A percentile compares a stretch with the other conserved stretches of the same genome.
phyloP scores from a whole-genome alignment of 768 basidiomycete species.

The Paxillus involutus region DNA sequence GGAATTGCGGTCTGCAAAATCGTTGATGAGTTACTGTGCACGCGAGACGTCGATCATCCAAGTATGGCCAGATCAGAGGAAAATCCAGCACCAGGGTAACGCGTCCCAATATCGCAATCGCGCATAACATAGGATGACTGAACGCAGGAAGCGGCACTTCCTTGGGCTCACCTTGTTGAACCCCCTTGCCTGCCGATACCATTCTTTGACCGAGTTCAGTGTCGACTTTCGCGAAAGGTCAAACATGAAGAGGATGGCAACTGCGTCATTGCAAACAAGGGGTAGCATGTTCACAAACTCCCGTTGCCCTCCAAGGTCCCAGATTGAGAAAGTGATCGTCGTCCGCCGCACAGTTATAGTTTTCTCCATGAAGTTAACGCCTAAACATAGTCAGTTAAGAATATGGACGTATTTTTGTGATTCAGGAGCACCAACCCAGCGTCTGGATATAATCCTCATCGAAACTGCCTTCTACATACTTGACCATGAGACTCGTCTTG shows the following conservation, averaged over 20 bases:
- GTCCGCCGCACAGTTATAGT: slow-evolving; percentile 97
- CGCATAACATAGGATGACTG: neutral
- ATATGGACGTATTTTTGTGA: neutral
- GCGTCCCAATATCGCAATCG: neutral
- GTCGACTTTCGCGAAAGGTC: slow-evolving; percentile 97
- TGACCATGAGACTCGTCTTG: slow-evolving; percentile 99
- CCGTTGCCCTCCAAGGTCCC: slow-evolving; percentile 96
- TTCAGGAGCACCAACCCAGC: slow-evolving; percentile 61
- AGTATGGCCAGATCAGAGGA: neutral
- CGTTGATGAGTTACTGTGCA: slow-evolving; percentile 13
- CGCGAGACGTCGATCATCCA: slow-evolving; percentile 3
- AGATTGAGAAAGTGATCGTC: slow-evolving; percentile 99
- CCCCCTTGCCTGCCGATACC: slow-evolving; percentile 98
- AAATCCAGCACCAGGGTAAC: neutral
- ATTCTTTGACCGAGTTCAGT: slow-evolving; percentile 97
- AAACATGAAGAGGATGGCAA: slow-evolving; percentile 99
- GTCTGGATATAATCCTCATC: slow-evolving; percentile 99
- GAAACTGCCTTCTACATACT: slow-evolving; percentile 98
- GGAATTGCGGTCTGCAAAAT: slow-evolving; percentile 88
- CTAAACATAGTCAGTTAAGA: slow-evolving; percentile 32
- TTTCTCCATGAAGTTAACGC: slow-evolving; percentile 99
- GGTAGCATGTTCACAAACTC: slow-evolving; percentile 99
- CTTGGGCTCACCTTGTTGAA: slow-evolving; percentile 86
- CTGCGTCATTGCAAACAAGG: slow-evolving; percentile 98
- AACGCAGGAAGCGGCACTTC: neutral